These are phyloP conservation scores for Starmerella stellata DNA, from an alignment of 805 yeast genomes.

Conservation along the genomic window DNA sequence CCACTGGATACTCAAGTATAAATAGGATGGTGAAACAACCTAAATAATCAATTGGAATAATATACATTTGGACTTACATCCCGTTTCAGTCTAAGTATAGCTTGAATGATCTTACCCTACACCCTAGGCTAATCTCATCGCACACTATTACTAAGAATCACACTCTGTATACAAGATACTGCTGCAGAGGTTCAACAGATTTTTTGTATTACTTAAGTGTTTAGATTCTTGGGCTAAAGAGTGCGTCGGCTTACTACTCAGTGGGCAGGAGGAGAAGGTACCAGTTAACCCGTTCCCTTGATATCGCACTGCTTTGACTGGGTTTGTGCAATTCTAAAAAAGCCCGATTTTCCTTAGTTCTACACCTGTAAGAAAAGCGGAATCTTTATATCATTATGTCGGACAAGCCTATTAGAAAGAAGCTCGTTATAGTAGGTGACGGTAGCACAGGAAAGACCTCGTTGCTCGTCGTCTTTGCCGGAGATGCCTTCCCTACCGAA, in stretches of 20 bases:
- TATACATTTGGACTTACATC: too few species aligned
- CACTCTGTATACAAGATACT: too few species aligned
- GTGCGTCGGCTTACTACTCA: neutral
- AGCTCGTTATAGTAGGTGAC: conserved; percentile 87
- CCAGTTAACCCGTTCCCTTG: neutral
- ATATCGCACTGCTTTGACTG: neutral
- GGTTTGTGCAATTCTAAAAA: conserved; percentile 1
- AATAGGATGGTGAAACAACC: too few species aligned
- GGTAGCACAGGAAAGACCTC: conserved; percentile 97
- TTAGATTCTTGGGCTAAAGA: neutral
- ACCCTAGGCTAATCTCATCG: too few species aligned
- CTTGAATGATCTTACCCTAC: too few species aligned
- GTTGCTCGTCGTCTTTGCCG: conserved; percentile 63
- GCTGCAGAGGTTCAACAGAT: too few species aligned
- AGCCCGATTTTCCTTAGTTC: too few species aligned
- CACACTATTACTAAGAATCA: too few species aligned
- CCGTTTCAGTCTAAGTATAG: too few species aligned
- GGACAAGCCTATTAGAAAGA: conserved; percentile 23
- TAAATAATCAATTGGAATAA: too few species aligned
- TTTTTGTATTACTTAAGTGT: neutral
- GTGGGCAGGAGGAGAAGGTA: neutral
- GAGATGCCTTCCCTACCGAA: conserved; percentile 83
- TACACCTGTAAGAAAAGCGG: too few species aligned
- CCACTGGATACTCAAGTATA: too few species aligned
- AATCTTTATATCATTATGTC: conserved; percentile 4